Base-by-base conservation (phyloP, 202 grass and related monocot species). In the Panicum virgatum region DNA sequence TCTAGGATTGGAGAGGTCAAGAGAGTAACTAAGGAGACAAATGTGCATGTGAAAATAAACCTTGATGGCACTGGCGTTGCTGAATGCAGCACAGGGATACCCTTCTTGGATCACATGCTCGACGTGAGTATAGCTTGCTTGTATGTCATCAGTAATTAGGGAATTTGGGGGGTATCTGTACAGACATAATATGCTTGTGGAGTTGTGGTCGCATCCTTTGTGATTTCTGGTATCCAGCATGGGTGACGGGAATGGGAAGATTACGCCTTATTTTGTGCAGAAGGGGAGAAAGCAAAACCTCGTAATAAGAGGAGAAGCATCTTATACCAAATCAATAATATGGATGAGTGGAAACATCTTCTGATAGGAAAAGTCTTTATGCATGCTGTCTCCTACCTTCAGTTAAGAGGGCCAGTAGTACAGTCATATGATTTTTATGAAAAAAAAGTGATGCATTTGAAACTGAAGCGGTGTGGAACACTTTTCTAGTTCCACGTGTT, bases 31-130 rank as follows among this genome's bases (percentile, higher is more conserved):
- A 99, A 94, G 74, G 96, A 98, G 70, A 93, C 96, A 3, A 82
- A 92, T 87, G 96, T 96, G 71, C 85, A 90, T 79, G 92, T 92
- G 19, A 98, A 92, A 76, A 93, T 98, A 32, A 89, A 96, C 80
- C 83, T 98, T 68, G 92, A 98, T 72, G 92, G 96, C 68, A 90
- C 96, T 64, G 92, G 96, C 14, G 78, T 90, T 58, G 85, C 92
- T 0, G 47, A 91, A 4, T 93, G 86, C 54, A 90, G 43, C 73
- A 98, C 96, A 37, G 92, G 92, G 72, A 95, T 98, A 82, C 89
- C 90, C 4, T 98, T 98, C 85, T 40, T 96, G 80, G 96, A 98
- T 85, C 96, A 93, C 72, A 93, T 98, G 96, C 83, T 98, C 29
- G 96, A 95, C 86, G 92, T 98, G 66, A 88, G 84, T 82, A 67